These are phyloP conservation scores for Triangularia verruculosa DNA, from an alignment of 2,329 filamentous ascomycete species.

Conservation along the genomic window DNA sequence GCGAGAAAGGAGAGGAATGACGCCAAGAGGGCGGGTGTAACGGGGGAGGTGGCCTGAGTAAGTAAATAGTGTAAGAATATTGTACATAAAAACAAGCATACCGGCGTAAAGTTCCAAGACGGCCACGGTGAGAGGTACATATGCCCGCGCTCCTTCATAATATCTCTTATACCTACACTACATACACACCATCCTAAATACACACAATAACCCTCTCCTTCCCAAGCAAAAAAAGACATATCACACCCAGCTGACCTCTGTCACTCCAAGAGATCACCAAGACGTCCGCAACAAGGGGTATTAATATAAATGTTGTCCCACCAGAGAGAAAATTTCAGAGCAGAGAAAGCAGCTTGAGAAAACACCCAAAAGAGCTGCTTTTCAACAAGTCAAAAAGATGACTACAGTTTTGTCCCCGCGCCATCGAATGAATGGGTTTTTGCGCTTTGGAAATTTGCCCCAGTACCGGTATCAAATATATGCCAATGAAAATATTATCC, in stretches of 20 bases:
- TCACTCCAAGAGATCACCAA: neutral
- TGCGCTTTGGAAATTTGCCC: neutral
- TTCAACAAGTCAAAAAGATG: neutral
- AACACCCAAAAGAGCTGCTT: neutral
- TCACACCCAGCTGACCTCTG: neutral
- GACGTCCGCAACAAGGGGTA: neutral
- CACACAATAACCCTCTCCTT: neutral
- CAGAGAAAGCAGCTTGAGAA: neutral
- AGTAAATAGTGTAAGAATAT: too few relatives aligned
- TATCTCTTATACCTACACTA: neutral
- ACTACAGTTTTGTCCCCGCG: neutral
- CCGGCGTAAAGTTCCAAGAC: too few relatives aligned
- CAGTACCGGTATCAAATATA: neutral
- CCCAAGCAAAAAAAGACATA: neutral
- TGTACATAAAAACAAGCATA: too few relatives aligned
- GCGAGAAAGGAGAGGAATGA: conserved; percentile 41
- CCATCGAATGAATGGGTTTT: neutral
- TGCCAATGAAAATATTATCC: neutral
- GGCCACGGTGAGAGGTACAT: neutral
- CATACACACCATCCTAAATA: neutral
- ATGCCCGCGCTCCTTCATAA: neutral
- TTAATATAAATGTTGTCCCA: neutral
- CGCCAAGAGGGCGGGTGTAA: conserved; percentile 33
- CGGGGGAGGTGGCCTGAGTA: too few relatives aligned
- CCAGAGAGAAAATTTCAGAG: neutral